Percentiles rank a stretch among this genome's conserved stretches.
These are phyloP conservation scores for Vitis hybrid DNA, from an alignment of 177 flowering plant genomes.

Conservation along the genomic window DNA sequence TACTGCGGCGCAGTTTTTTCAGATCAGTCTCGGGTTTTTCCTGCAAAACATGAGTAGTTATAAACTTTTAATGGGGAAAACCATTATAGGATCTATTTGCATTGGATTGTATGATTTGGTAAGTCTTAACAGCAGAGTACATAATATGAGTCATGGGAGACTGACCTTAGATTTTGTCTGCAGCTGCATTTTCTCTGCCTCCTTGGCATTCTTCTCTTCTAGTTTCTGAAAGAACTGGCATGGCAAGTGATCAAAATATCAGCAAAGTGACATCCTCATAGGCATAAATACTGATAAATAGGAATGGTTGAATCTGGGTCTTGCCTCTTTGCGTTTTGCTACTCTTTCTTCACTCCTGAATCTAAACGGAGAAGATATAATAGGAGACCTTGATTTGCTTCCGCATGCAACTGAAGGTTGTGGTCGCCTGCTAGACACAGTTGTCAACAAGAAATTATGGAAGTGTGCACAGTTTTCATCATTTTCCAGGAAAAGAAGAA, in stretches of 20 bases:
- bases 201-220: conserved; percentile 55
- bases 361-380: conserved; percentile 51
- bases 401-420: conserved; percentile 32
- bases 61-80: too few relatives aligned
- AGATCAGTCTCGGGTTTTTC: conserved; percentile 33
- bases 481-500: background rate
- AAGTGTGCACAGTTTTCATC: background rate
- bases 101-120: too few relatives aligned
- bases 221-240: conserved; percentile 58
- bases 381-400: conserved; percentile 35
- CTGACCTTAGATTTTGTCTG: conserved; percentile 46
- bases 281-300: background rate
- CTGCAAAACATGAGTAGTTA: conserved; percentile 25
- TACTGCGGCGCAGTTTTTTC: conserved; percentile 28
- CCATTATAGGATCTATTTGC: too few relatives aligned
- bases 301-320: conserved; percentile 5
- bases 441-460: background rate
- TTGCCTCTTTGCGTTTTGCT: conserved; percentile 78
- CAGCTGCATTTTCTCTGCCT: conserved; percentile 34
- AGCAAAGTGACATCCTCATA: background rate
- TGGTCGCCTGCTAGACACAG: conserved; percentile 32
- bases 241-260: conserved; percentile 3
- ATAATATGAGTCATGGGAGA: background rate
- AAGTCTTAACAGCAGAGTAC: background rate
- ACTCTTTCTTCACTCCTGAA: conserved; percentile 91